Percentiles rank a stretch among this genome's conserved stretches.
Conservation (phyloP, 805 yeast genomes). For the Candida tallmaniae region DNA sequence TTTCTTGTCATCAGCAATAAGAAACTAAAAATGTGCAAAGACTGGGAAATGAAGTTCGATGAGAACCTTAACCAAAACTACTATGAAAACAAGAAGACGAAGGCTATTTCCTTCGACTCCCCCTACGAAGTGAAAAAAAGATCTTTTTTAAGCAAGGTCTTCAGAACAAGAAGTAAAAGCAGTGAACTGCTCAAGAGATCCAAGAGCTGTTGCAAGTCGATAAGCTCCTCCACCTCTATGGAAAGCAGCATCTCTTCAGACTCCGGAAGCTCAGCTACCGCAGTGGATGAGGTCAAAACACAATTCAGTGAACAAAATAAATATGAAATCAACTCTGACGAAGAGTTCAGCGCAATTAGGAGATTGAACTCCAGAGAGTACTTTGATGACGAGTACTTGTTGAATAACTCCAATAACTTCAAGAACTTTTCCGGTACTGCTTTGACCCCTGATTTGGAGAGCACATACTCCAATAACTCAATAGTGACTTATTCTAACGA, state of each 20-base stretch:
- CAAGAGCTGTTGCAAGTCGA: constrained; percentile 1
- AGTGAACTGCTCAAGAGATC: constrained; percentile 9
- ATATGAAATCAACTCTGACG: neutral
- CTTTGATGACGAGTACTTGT: constrained; percentile 26
- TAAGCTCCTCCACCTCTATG: neutral
- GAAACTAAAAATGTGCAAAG: too few species aligned
- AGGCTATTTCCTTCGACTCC: constrained; percentile 38
- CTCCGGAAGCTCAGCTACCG: neutral
- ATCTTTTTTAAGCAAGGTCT: constrained; percentile 1
- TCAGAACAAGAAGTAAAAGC: neutral
- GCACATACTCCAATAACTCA: constrained; percentile 19
- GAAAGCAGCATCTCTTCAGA: neutral
- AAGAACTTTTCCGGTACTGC: constrained; percentile 23
- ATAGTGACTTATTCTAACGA: constrained; percentile 17
- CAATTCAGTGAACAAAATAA: too few species aligned
- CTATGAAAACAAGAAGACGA: constrained; percentile 31
- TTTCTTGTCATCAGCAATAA: too few species aligned
- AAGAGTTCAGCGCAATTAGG: neutral
- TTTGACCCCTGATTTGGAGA: constrained; percentile 11
- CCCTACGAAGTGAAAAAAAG: constrained; percentile 38
- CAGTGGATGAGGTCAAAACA: too few species aligned
- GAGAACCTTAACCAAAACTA: constrained; percentile 35
- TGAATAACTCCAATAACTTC: constrained; percentile 18
- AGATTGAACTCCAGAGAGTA: too few species aligned
- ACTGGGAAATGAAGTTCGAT: constrained; percentile 29